These are phyloP conservation scores for Nannochloropsis gaditana DNA, from an alignment of 108 stramenopile species.

Conservation along the genomic window DNA sequence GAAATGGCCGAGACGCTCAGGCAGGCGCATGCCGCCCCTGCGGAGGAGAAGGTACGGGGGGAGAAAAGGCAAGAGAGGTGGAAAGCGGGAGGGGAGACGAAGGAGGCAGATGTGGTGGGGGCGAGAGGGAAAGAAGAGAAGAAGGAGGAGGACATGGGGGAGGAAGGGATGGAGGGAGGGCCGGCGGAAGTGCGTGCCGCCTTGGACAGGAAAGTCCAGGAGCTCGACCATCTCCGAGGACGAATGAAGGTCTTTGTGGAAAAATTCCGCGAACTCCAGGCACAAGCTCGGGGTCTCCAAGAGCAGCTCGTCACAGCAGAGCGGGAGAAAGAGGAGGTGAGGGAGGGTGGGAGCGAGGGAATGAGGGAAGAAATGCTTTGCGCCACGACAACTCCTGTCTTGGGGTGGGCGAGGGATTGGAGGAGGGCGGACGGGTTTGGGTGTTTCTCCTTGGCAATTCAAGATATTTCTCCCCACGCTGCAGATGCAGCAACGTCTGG, in stretches of 20 bases:
- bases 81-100: background rate
- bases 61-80: background rate
- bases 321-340: background rate
- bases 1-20: background rate
- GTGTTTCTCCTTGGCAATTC: too few species aligned
- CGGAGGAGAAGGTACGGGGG: background rate
- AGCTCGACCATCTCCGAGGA: background rate
- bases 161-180: background rate
- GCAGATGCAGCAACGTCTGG: background rate
- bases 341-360: background rate
- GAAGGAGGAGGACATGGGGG: background rate
- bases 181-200: background rate
- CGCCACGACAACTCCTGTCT: too few species aligned
- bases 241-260: background rate
- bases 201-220: background rate
- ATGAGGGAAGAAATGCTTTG: background rate
- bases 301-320: background rate
- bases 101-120: background rate
- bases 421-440: background rate
- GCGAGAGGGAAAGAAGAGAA: background rate
- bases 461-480: background rate
- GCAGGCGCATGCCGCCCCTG: background rate
- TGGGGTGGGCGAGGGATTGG: background rate
- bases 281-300: background rate
- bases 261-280: constrained; percentile 1